Base-by-base conservation (phyloP, 2,329 filamentous ascomycete genomes). In the Alternaria gaisen region DNA sequence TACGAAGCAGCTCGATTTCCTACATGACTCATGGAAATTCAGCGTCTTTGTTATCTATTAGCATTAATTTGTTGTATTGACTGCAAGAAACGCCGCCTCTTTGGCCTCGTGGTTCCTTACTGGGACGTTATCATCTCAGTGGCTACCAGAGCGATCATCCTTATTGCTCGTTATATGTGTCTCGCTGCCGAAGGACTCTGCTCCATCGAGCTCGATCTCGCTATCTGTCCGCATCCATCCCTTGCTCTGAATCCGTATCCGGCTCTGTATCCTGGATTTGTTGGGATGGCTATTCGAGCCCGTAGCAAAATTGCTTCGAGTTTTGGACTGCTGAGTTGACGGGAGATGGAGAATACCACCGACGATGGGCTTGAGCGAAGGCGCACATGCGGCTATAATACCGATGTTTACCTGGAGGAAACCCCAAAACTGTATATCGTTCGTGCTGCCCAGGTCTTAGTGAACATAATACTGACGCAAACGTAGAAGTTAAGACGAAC, bases 191-290 rank as follows among this genome's bases (percentile, higher is more conserved):
- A 34, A 48, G 9, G 30, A 48, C 30, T 48, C 46, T 11, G 18
- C 30, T 24, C 22, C 30, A 36, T 48, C 48, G 20, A 51, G 32
- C 48, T 51, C 34, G 48, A 51, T 51, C 20, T 51, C 48, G 48
- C 48, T 40, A 24, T 48, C 28, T 34, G 44, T 48, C 28, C 28
- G 18, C 14, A 48, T 20, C 44, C 28, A 48, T 14, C 44, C 44
- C 30, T 48, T 22, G 18, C 44, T 34, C 44, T 48, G 28, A 22
- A 48, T 48, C 7, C 44, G 44, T 22, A 48, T 48, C 44, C 44
- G 34, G 18, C 44, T 48, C 20, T 34, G 44, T 8, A 14, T 16
- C 34, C 44, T 48, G 11, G 11, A 9, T 22, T 48, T 48, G 28
- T 22, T 48, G 44, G 44, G 14, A 18, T 48, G 44, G 18, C 44